A percentile compares a stretch with the other conserved stretches of the same genome.
These are phyloP conservation scores for Sordariomycetes sp. DNA, from an alignment of 2,329 filamentous ascomycete genomes.

Conservation along the genomic window DNA sequence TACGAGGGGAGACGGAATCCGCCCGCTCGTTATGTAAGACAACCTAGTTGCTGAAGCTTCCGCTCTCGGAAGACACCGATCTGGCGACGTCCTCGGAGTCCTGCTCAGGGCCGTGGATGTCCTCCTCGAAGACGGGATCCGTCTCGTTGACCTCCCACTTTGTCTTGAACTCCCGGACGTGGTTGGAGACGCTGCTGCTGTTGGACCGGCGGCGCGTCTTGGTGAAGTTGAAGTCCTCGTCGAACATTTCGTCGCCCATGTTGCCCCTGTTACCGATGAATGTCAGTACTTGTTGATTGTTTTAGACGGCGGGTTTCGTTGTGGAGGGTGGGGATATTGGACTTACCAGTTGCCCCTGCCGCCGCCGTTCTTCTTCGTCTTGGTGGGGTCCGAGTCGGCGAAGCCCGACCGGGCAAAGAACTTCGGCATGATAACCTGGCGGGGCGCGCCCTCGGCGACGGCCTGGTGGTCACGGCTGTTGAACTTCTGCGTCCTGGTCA, in stretches of 20 bases:
- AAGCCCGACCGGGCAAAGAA: constrained; percentile 87
- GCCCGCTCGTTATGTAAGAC: no score
- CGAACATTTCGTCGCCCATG: constrained; percentile 70
- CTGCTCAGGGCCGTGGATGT: constrained; percentile 57
- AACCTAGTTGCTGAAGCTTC: constrained; percentile 30
- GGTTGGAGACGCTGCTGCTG: constrained; percentile 60
- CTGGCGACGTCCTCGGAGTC: constrained; percentile 32
- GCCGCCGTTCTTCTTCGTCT: constrained; percentile 91
- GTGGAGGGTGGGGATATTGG: not conserved
- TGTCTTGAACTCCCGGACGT: constrained; percentile 74
- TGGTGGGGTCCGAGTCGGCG: constrained; percentile 71
- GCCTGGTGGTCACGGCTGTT: constrained; percentile 85
- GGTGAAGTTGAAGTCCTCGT: constrained; percentile 70
- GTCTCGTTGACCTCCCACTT: constrained; percentile 89
- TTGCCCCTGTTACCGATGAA: constrained; percentile 50
- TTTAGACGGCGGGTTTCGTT: no score
- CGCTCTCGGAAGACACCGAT: constrained; percentile 46
- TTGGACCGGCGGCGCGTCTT: constrained; percentile 89
- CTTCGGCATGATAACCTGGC: constrained; percentile 59
- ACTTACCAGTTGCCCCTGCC: constrained; percentile 90
- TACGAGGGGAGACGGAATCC: not conserved
- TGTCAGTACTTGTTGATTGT: not conserved
- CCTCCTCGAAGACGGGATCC: constrained; percentile 87
- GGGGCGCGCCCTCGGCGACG: constrained; percentile 56
- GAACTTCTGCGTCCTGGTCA: constrained; percentile 96